A percentile compares a stretch with the other conserved stretches of the same genome.
Conservation (phyloP, 75 land plant species). For the Pinus albicaulis region DNA sequence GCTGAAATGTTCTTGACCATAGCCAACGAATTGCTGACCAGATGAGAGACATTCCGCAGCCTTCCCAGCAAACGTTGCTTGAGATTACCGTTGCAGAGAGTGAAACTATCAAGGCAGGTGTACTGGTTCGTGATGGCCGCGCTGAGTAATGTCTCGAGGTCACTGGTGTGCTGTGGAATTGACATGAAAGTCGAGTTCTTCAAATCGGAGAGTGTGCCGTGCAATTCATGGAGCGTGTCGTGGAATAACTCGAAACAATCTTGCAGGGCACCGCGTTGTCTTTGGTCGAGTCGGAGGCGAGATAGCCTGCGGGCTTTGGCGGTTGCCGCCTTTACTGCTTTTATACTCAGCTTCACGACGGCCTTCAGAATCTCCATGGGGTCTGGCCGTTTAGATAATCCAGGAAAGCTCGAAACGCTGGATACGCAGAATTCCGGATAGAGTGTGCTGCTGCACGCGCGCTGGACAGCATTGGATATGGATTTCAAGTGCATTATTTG, state of each 20-base stretch:
- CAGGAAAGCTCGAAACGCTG: not conserved
- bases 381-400: not conserved
- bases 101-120: slow-evolving; percentile 34
- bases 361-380: slow-evolving; percentile 26
- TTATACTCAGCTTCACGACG: slow-evolving; percentile 18
- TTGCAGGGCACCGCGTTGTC: slow-evolving; percentile 23
- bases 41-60: not conserved
- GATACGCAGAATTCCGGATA: slow-evolving; percentile 51
- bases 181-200: slow-evolving; percentile 3
- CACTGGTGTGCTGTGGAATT: not conserved
- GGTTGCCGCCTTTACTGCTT: slow-evolving; percentile 18
- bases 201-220: slow-evolving; percentile 21
- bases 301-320: slow-evolving; percentile 19
- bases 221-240: slow-evolving; percentile 29
- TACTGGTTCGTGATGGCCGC: slow-evolving; percentile 41
- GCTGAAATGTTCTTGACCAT: not conserved
- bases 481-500: no score
- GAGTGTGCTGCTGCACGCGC: slow-evolving; percentile 37
- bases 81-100: not conserved
- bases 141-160: slow-evolving; percentile 17
- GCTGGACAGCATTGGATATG: no score
- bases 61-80: not conserved
- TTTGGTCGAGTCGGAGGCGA: slow-evolving; percentile 6
- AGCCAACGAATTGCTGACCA: not conserved
- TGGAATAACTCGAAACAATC: slow-evolving; percentile 58